Evolutionary conservation across 768 basidiomycete species (phyloP), one percentile per base, ranked within the genome.

Genomic region (Cubamyces sp.): DNA sequence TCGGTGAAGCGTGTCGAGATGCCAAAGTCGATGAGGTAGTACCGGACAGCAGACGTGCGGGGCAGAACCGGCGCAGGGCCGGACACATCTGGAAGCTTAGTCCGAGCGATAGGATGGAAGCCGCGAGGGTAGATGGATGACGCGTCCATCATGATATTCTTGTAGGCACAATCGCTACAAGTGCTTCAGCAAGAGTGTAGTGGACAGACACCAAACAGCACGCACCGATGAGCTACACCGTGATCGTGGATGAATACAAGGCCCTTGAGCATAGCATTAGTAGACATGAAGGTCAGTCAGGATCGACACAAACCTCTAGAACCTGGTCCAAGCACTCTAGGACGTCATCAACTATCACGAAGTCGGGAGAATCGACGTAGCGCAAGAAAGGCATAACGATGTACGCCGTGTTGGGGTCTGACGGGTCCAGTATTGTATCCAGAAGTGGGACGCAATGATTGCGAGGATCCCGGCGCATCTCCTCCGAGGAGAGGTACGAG

Each of bases 11-110:
- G 48, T 0, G 63, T 61, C 1, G 73, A 74, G 9, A 71, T 64
- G 7, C 71, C 71, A 34, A 70, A 72, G 57, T 74, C 73, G 25
- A 69, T 60, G 53, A 54, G 69, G 51, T 72, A 74, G 56, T 74
- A 74, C 12, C 52, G 64, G 19, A 70, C 56, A 3, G 52, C 47
- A 7, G 14, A 23, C 3, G 60, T 19, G 11, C 66, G 54, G 0
- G 53, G 48, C 0, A 54, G 15, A 19, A 23, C 46, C 0, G 55
- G 53, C 1, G 64, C 57, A 5, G 25, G n/a, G 6, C 19, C 28
- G 1, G 42, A 39, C 37, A 19, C 43, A 50, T 61, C 53, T 2
- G 64, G 53, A 2, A 45, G 41, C 37, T 2, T 16, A 0, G 23
- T 40, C 9, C 23, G 18, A 19, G 3, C 45, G 1, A 64, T 45